Evolutionary conservation across 164 flowering plant species (phyloP), one percentile per base, ranked within the genome.

Genomic region (Euptelea pleiosperma): DNA sequence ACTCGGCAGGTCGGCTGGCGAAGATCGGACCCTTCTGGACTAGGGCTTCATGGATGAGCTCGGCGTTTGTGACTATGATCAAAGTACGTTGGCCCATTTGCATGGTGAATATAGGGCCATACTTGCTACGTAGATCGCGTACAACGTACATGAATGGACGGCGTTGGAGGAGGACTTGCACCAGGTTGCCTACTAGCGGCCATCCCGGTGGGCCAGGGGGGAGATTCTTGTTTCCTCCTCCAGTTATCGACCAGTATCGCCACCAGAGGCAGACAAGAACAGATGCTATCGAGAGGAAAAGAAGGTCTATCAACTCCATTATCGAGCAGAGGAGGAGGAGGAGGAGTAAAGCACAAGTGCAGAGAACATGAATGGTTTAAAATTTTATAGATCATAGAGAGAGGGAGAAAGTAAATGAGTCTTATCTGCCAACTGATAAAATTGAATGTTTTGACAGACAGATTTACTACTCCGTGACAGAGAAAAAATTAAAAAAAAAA

Each of bases 131-230:
- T 31, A 89, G 62, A 59, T 87, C 96, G 3, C 89, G 79, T 1
- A 84, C 80, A 0, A 86, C 55, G 60, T 69, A 83, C 60, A 85
- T 80, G 85, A 85, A 89, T 1, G 74, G 81, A 4, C 87, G 80
- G 8, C 75, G 70, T 52, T 85, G 84, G 72, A 84, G 81, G 54
- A 82, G 36, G 56, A 92, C 86, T 55, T 87, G 96, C 28, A 74
- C n/a, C 0, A 92, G 73, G 73, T 92, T 89, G 18, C 97, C 97
- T 6, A 92, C 75, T 2, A 89, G 43, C 0, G 98, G 96, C 95
- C 95, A 87, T 0, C 97, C 96, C 1, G 85, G 87, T 0, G 97
- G 98, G 0, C 96, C 94, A 0, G 96, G 93, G 0, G 96, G 95
- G 52, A 89, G 85, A 71, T 80, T 82, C 37, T 65, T 77, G 10